phyloP scores from a whole-genome alignment of 345 rosid species.

The Excoecaria cochinchinensis region DNA sequence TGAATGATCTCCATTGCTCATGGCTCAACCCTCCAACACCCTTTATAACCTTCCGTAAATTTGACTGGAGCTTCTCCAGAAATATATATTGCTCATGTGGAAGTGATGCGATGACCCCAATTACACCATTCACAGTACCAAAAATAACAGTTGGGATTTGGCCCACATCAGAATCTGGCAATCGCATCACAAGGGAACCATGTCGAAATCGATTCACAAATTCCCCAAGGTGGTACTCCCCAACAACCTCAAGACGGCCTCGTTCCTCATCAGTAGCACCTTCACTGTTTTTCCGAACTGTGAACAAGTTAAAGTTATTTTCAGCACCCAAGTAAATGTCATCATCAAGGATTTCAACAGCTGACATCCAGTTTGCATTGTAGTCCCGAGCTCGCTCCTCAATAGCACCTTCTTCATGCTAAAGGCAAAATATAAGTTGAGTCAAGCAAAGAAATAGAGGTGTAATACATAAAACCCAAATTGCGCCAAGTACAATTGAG shows the following conservation, averaged over 20 bases:
- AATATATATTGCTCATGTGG: constrained; percentile 72
- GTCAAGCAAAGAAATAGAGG: background rate
- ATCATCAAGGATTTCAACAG: constrained; percentile 87
- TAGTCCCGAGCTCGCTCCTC: constrained; percentile 90
- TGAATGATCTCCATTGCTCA: constrained; percentile 93
- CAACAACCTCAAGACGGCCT: constrained; percentile 79
- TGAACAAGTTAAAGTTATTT: constrained; percentile 73
- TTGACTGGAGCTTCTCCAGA: constrained; percentile 75
- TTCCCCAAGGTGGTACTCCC: constrained; percentile 93
- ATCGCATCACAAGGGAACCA: constrained; percentile 89
- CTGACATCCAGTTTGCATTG: constrained; percentile 91
- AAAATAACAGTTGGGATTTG: constrained; percentile 86
- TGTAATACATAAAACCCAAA: too few relatives aligned
- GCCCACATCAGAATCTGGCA: constrained; percentile 88
- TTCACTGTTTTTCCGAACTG: constrained; percentile 84
- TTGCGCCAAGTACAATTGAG: background rate
- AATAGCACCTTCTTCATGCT: constrained; percentile 92
- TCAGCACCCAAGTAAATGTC: constrained; percentile 86
- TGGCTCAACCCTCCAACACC: constrained; percentile 96
- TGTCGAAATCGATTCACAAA: constrained; percentile 86
- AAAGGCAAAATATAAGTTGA: constrained; percentile 17
- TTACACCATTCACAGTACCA: constrained; percentile 81
- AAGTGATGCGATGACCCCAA: constrained; percentile 90
- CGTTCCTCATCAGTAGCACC: constrained; percentile 87
- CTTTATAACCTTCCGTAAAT: constrained; percentile 77